Evolutionary conservation across 352 stramenopile species (phyloP), one percentile per base, ranked within the genome.

Genomic region (Elongisporangium anandrum): DNA sequence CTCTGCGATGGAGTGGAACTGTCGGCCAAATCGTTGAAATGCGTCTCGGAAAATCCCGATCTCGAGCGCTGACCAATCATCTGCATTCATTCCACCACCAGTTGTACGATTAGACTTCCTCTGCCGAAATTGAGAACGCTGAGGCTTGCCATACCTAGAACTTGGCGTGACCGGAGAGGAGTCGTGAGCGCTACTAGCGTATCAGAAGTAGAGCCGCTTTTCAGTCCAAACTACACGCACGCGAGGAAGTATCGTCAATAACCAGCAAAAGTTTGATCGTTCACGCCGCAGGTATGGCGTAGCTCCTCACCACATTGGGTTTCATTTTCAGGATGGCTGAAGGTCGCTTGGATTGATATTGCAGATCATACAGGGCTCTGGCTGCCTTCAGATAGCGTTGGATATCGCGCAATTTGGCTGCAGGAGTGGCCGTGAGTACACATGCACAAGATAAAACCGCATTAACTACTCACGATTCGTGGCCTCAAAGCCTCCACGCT

Each of bases 11-110:
- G 75, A 62, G 45, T 93, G 72, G 39, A 95, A 95, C 26, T 92
- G 70, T 50, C 91, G 90, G 29, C 81, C 85, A 63, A 82, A 92
- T 9, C 73, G 75, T 39, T 89, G 74, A 49, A 90, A 88, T 0
- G 79, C 69, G 26, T 92, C 81, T 58, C 94, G 85, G 45, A 92
- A 95, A n/a, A 87, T 71, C 4, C 72, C 66, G 26, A 95, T 75
- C 54, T 95, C 82, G 12, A 82, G 69, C 2, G 82, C 71, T 0
- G 82, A 86, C 87, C 87, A 95, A 34, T 83, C 48, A 57, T 95
- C 86, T 95, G 23, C 16, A 64, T 12, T 61, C 51, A 34, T 34
- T 24, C 23, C 22, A 2, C 15, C 23, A 53, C 26, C 29, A n/a
- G 50, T 23, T n/a, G 7, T 7, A n/a, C 23, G 8, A 51, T 16